Evolutionary conservation across 192 early-diverging fungal species (phyloP), one percentile per base, ranked within the genome.

Genomic region (Umbelopsis sp.): DNA sequence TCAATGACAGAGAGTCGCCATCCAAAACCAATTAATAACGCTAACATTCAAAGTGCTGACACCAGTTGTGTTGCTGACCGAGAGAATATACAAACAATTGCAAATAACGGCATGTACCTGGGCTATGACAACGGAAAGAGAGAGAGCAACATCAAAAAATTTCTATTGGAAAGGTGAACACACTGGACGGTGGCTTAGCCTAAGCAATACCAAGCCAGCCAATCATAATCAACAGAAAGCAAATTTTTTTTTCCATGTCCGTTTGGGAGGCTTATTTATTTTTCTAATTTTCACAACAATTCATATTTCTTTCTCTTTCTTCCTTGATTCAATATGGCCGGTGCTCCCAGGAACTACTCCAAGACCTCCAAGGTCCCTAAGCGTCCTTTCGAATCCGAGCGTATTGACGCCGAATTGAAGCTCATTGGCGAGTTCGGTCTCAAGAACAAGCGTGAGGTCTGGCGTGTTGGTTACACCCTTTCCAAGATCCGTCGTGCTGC

Each of bases 401-500:
- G 97, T 89, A 91, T 99, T 84, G 95, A 98, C 80, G 87, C 89
- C 75, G 92, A 94, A 84, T 85, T 97, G 76, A 95, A 94, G 91
- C 90, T 98, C 71, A 89, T 94, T 80, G 97, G 97, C 74, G 94
- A 96, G 83, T 99, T 91, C 87, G 95, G 95, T 87, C 93, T 98
- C 82, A 89, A 91, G 74, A 98, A 96, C 94, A 98, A 98, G 93
- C 94, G 93, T 77, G 97, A 99, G 87, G 95, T 99, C 86, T 99
- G 93, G 93, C 89, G 95, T 82, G 92, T 97, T 66, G 93, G 91
- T 74, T 93, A 89, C 84, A 93, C 92, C 71, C 88, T 98, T 75
- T 97, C 97, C 86, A 96, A 97, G 87, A 96, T 98, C 80, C 97
- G 97, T 88, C 97, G 97, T 97, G 97, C 97, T 71, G 97, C 97